A percentile compares a stretch with the other conserved stretches of the same genome.
phyloP scores from a whole-genome alignment of 2,329 filamentous ascomycete species.

The Colletotrichum trifolii region DNA sequence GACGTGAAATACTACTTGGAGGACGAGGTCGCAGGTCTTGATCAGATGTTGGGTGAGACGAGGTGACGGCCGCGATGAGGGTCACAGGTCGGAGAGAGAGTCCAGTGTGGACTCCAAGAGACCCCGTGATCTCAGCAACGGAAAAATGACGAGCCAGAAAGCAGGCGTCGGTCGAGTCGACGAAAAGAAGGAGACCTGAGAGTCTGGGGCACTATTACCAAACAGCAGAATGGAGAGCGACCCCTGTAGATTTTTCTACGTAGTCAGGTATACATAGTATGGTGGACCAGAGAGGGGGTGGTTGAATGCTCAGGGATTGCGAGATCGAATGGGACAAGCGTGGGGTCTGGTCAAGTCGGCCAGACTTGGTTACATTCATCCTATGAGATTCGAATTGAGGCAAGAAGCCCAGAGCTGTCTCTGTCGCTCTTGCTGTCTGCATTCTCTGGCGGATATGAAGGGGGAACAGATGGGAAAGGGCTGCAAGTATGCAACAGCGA shows the following conservation, averaged over 20 bases:
- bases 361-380: neutral
- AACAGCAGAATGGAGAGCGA: slow-evolving; percentile 17
- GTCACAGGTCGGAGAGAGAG: neutral
- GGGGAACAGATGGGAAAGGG: too few species aligned
- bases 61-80: neutral
- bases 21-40: slow-evolving; percentile 1
- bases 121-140: slow-evolving; percentile 24
- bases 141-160: slow-evolving; percentile 32
- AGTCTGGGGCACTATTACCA: slow-evolving; percentile 21
- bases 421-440: too few species aligned
- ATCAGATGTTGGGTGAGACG: slow-evolving; percentile 4
- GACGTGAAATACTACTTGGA: neutral
- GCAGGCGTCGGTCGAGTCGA: slow-evolving; percentile 13
- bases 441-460: neutral
- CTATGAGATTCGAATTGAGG: too few species aligned
- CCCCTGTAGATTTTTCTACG: slow-evolving; percentile 21
- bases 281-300: slow-evolving; percentile 8
- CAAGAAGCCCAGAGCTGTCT: too few species aligned
- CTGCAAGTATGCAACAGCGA: too few species aligned
- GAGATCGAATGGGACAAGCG: slow-evolving; percentile 1
- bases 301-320: slow-evolving; percentile 20
- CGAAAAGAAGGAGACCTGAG: slow-evolving; percentile 17
- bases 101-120: slow-evolving; percentile 11
- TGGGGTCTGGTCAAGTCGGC: neutral
- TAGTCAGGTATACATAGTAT: too few species aligned